Evolutionary conservation across 768 basidiomycete genomes (phyloP), one percentile per base, ranked within the genome.

Genomic region (Tubosaeta sp.): DNA sequence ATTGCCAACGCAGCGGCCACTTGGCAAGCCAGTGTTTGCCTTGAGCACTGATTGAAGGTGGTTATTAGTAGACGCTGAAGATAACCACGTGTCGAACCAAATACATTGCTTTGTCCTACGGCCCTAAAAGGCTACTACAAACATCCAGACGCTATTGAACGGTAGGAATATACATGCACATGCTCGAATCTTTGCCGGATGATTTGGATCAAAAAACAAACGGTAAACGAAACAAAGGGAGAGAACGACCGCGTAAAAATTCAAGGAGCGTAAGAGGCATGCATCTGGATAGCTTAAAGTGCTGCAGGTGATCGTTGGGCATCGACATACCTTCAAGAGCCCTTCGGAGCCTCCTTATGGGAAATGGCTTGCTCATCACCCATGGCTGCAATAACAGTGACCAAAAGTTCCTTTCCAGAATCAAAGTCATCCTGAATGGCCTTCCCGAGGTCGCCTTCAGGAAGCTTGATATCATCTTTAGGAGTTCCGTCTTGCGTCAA

Each of bases 401-500:
- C 83, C 52, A 90, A 74, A 56, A 94, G 76, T 53, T 94, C 93
- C 73, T 92, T 91, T 71, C 88, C 92, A 0, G 76, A 84, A 0
- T 96, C 90, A 65, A 96, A 97, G 22, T 63, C 84, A 5, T 43
- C 25, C 62, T 75, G 52, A 59, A 98, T 93, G 46, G 85, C 69
- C 49, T 73, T 71, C 57, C 96, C 96, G 42, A 97, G 58, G 6
- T 90, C 84, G 49, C 81, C 73, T 55, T 97, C 95, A 27, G 95
- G 96, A 57, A 98, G 72, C 68, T 84, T 87, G 72, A 99, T 90
- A 74, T 99, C 95, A 67, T 97, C 91, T 76, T 96, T 97, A 63
- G 87, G 3, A 58, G 60, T 60, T 49, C 93, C 93, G 44, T 95
- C 94, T 61, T 64, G 40, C 60, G 75, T 80, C 89, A 99, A 88